Conservation (phyloP, 2,329 filamentous ascomycete genomes). For the Neospermospora avenae region DNA sequence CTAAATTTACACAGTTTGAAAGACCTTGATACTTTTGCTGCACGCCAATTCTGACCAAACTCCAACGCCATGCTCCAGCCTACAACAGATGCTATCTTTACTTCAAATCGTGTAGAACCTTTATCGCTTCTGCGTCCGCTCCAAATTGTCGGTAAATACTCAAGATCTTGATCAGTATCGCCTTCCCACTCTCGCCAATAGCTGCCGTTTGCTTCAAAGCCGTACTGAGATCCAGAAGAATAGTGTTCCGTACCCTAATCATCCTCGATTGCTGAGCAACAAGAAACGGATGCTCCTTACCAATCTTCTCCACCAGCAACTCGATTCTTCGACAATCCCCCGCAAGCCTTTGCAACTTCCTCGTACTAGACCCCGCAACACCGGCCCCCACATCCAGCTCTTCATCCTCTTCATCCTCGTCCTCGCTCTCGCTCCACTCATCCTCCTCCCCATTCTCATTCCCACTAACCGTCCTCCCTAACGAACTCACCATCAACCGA, state of each 20-base stretch:
- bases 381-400: conserved; percentile 28
- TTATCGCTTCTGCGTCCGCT: conserved; percentile 56
- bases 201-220: conserved; percentile 55
- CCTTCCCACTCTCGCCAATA: conserved; percentile 38
- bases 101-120: conserved; percentile 39
- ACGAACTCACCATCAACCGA: conserved; percentile 51
- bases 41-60: conserved; percentile 35
- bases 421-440: conserved; percentile 39
- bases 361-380: conserved; percentile 31
- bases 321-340: conserved; percentile 56
- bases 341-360: conserved; percentile 50
- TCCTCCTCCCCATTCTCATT: conserved; percentile 23
- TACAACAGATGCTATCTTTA: conserved; percentile 24
- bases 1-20: background rate
- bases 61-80: conserved; percentile 42
- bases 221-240: conserved; percentile 62
- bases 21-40: background rate
- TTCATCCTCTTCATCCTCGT: conserved; percentile 37
- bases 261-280: conserved; percentile 53
- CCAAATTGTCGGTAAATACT: conserved; percentile 60
- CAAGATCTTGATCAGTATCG: conserved; percentile 51
- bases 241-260: conserved; percentile 54
- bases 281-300: conserved; percentile 60
- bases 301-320: conserved; percentile 48
- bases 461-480: conserved; percentile 28